Base-by-base conservation (phyloP, 2,329 filamentous ascomycete species). In the Penicillium sumatraense region DNA sequence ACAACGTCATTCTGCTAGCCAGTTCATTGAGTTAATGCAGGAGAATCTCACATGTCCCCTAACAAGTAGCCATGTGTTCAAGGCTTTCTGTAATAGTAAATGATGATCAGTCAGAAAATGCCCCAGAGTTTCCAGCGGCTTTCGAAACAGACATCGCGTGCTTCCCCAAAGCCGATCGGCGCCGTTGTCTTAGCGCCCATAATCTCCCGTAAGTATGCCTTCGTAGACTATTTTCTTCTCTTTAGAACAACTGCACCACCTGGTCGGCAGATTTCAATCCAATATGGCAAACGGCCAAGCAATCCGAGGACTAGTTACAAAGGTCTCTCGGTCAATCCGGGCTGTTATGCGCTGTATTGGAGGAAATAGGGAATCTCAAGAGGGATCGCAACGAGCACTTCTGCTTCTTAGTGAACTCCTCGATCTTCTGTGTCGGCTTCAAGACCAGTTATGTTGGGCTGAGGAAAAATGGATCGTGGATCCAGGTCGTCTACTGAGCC, bases 381-480 rank as follows among this genome's bases (percentile, higher is more conserved):
- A 69, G 23, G 58, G 58, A 2, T 58, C 64, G 9, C 61, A 62
- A 20, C 58, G 60, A n/a, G 58, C 65, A 2, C 51, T 64, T 7
- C 53, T 54, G 16, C 36, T 69, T 2, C 49, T 71, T 3, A 53
- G 44, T 2, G 69, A 71, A 10, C 54, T 63, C 1, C 26, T 64
- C 14, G 68, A 70, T 24, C 46, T 68, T 1, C 48, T 70, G 1
- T 61, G 63, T 54, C 61, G 57, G 3, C 31, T 69, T 11, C 58
- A 64, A 23, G 64, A 70, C 23, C 55, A 67, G 18, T 41, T 71
- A 2, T 59, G 29, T 26, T 65, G 57, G 57, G 55, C 55, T 0
- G 63, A 66, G 13, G 63, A 66, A 9, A 65, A 66, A 60, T 68
- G 62, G 59, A 9, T 65, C 14, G 54, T 67, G 4, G 59, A 56